phyloP scores from a whole-genome alignment of 2,329 filamentous ascomycete genomes.

The Mycosphaerella sp. region DNA sequence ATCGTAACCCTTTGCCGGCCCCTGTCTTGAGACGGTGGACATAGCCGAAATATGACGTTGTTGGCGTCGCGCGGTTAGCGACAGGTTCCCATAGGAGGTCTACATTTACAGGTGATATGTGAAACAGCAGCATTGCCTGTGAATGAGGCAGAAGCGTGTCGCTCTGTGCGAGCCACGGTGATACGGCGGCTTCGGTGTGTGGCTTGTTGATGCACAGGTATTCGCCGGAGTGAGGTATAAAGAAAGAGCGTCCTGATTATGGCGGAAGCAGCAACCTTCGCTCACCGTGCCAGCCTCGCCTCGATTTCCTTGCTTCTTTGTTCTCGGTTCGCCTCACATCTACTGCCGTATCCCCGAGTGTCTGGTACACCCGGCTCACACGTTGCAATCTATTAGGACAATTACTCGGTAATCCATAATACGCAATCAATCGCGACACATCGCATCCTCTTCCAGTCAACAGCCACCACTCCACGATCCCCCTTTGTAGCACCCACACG shows the following conservation, averaged over 20 bases:
- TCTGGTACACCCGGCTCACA: conserved; percentile 13
- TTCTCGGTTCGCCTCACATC: not conserved
- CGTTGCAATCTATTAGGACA: not conserved
- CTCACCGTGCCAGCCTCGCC: too few relatives aligned
- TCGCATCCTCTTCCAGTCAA: not conserved
- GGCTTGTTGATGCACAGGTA: too few relatives aligned
- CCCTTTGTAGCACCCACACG: not conserved
- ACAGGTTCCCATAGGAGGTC: too few relatives aligned
- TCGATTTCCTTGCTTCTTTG: not conserved
- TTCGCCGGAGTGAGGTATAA: too few relatives aligned
- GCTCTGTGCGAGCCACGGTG: too few relatives aligned
- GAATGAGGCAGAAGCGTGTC: too few relatives aligned
- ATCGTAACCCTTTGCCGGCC: not conserved
- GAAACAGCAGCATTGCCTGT: too few relatives aligned
- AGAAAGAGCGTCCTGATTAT: too few relatives aligned
- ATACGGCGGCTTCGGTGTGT: too few relatives aligned
- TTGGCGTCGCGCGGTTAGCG: not conserved
- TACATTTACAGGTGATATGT: not conserved
- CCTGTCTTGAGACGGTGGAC: not conserved
- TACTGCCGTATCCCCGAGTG: conserved; percentile 6
- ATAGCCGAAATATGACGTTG: not conserved
- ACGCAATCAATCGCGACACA: not conserved
- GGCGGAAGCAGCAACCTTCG: too few relatives aligned
- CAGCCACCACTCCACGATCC: not conserved
- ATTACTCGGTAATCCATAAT: conserved; percentile 1